Evolutionary conservation across 768 basidiomycete genomes (phyloP), one percentile per base, ranked within the genome.

Genomic region (Mycena pura): DNA sequence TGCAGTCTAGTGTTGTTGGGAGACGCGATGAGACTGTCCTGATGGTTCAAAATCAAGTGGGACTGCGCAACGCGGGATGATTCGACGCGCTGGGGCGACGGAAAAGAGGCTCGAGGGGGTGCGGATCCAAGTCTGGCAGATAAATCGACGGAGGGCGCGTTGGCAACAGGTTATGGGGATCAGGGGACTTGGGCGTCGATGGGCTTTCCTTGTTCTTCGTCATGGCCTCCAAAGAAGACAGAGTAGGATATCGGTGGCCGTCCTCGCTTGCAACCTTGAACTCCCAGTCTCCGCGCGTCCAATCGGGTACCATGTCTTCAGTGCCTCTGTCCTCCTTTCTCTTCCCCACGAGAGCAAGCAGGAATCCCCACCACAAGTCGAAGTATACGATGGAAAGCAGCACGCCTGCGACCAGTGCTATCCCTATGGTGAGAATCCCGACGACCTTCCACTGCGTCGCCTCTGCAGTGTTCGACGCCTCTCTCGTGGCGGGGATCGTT

Each of bases 321-420:
- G 73, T 69, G 25, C 78, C 78, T 9, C 60, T 57, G 7, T 69
- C 69, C 45, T 71, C 72, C 64, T 71, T 72, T 28, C 72, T 73
- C 61, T 82, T 79, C 57, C 80, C 78, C 21, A 84, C 41, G 46
- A 84, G 67, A 44, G 85, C 86, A 32, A 79, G 74, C 51, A 88
- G 52, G 71, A 90, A 86, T 24, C 83, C 79, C 82, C 82, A 86
- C 82, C 89, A 87, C 32, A 85, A 81, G 74, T 92, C 89, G 73
- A 90, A 91, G 74, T 88, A 91, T 27, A 87, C 81, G 54, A 86
- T 75, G 8, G 81, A 75, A 47, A 90, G 77, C 64, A 89, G 80
- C 48, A 82, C 73, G 3, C 76, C 78, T 25, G 80, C 86, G 50
- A 91, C 76, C 34, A 84, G 78, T 46, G 80, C 86, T 66, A 92